A percentile compares a stretch with the other conserved stretches of the same genome.
Conservation (phyloP, 768 basidiomycete species). For the Glaciozyma antarctica region DNA sequence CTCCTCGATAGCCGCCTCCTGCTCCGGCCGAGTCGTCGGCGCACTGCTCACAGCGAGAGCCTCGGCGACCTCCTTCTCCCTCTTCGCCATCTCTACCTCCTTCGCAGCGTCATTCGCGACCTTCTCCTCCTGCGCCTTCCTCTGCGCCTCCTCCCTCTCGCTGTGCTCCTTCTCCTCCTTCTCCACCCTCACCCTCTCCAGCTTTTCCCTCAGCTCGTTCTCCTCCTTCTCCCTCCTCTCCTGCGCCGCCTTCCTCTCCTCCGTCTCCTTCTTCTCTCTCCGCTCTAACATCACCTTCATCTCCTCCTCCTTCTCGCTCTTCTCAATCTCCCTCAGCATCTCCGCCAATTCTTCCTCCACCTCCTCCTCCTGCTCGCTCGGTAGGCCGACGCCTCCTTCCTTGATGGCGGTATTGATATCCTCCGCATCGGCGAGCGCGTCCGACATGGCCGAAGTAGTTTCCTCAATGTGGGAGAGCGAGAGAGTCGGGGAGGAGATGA, state of each 20-base stretch:
- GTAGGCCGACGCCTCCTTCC: background rate
- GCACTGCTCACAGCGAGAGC: background rate
- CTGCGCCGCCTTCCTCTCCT: background rate
- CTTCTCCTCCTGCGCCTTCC: background rate
- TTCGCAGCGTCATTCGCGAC: background rate
- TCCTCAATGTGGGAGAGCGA: constrained; percentile 22
- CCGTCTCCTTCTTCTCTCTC: background rate
- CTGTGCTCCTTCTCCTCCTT: background rate
- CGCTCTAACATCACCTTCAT: background rate
- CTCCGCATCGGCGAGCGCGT: constrained; percentile 12
- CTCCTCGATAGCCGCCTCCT: background rate
- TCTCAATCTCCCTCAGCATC: constrained; percentile 7
- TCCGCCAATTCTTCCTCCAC: constrained; percentile 10
- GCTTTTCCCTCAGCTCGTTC: background rate
- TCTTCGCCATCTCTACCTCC: background rate
- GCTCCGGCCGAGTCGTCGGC: background rate
- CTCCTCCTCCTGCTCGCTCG: constrained; percentile 5
- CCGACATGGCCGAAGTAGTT: constrained; percentile 19
- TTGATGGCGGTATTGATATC: constrained; percentile 22
- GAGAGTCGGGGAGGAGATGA: constrained; percentile 23
- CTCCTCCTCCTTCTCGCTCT: constrained; percentile 1
- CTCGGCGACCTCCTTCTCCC: constrained; percentile 5
- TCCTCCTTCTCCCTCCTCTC: background rate
- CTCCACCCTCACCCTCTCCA: background rate
- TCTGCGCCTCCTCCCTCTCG: constrained; percentile 1